phyloP scores from a whole-genome alignment of 768 basidiomycete genomes.

The Sporobolomyces roseus region DNA sequence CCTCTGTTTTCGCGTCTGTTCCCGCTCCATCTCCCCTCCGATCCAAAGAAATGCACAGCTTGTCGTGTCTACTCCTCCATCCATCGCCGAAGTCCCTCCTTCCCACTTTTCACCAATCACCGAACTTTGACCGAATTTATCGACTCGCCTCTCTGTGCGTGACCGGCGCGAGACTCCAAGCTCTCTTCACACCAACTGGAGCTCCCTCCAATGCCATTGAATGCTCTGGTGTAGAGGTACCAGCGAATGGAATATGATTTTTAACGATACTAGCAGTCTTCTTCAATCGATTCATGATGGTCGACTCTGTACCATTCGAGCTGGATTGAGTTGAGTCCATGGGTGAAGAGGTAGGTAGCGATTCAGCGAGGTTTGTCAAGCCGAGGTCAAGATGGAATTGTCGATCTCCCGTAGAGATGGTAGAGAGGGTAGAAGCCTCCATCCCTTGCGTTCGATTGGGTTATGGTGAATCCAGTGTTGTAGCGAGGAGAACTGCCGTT shows the following conservation, averaged over 20 bases:
- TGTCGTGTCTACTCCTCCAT: no score
- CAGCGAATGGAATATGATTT: conserved; percentile 3
- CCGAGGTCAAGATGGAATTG: conserved; percentile 9
- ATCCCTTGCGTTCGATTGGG: no score
- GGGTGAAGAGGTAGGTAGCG: not conserved
- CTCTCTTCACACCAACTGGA: not conserved
- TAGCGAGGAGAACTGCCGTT: no score
- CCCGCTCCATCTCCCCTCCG: no score
- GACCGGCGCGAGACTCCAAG: conserved; percentile 27
- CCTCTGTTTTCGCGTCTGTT: no score
- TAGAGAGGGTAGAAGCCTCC: conserved; percentile 2
- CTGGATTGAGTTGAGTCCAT: not conserved
- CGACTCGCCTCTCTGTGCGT: conserved; percentile 26
- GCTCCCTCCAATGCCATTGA: not conserved
- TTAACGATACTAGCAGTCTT: not conserved
- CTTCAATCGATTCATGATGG: conserved; percentile 5
- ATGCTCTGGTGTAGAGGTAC: not conserved
- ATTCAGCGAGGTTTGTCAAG: not conserved
- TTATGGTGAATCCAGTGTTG: no score
- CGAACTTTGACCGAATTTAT: no score
- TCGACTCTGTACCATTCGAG: not conserved
- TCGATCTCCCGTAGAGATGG: not conserved
- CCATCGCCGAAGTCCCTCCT: no score
- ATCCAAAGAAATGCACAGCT: no score
- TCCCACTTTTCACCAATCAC: no score